Evolutionary conservation across 208 protist genomes (phyloP).

Genomic region (Crithidia fasciculata): DNA sequence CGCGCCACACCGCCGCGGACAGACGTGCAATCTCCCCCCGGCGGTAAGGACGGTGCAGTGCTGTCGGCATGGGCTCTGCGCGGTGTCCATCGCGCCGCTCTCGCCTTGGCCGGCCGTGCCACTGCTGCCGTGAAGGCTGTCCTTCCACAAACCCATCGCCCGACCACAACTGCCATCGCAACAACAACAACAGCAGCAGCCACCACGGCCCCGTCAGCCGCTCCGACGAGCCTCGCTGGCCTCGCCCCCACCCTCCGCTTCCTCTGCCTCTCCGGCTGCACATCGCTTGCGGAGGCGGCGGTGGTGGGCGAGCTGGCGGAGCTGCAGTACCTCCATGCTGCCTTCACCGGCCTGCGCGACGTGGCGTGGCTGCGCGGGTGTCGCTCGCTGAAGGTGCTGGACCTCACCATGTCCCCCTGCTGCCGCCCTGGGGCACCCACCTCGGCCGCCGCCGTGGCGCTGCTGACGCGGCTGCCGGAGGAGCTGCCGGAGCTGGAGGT

Average conservation of each 20-base stretch:
- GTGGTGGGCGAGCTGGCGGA: conserved; percentile 60
- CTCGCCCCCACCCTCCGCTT: conserved; percentile 9
- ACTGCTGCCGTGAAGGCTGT: too few relatives aligned
- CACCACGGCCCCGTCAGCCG: background rate
- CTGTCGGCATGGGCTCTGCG: too few relatives aligned
- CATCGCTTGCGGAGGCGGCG: conserved; percentile 8
- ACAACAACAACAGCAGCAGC: background rate
- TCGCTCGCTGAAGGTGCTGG: conserved; percentile 17
- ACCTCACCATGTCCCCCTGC: conserved; percentile 17
- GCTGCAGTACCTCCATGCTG: conserved; percentile 86
- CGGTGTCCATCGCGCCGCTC: too few relatives aligned
- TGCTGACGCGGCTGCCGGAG: conserved; percentile 6
- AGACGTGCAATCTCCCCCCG: too few relatives aligned
- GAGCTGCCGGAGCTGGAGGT: conserved; percentile 21
- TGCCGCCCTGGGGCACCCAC: background rate
- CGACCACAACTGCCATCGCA: background rate
- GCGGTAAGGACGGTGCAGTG: too few relatives aligned
- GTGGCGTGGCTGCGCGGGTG: conserved; percentile 17
- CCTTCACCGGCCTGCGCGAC: conserved; percentile 55
- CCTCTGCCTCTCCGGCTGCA: conserved; percentile 4
- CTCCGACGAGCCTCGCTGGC: conserved; percentile 2
- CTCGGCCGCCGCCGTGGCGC: background rate
- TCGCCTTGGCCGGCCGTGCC: too few relatives aligned
- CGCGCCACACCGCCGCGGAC: too few relatives aligned
- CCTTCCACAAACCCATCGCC: background rate